Evolutionary conservation across 225 moss, liverwort and hornwort genomes (phyloP), one percentile per base, ranked within the genome.

Genomic region (Neckera pumila): DNA sequence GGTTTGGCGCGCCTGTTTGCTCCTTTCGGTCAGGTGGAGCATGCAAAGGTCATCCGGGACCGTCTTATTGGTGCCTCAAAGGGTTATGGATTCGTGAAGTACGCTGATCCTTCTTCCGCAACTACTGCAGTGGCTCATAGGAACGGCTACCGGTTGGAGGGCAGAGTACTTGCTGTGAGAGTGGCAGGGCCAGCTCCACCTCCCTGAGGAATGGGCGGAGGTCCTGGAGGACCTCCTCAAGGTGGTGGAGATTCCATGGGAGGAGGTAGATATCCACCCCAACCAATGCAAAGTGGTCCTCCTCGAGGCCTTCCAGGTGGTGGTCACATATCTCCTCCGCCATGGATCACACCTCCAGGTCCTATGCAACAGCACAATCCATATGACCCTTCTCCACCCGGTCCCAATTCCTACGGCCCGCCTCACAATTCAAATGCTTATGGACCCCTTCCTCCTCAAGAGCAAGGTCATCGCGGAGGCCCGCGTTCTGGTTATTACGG

Each of bases 41-140:
- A 97, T 89, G 96, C 96, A 5, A 98, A 97, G 88, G 97, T 98
- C 33, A 97, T 98, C 70, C 88, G 95, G 66, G 98, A 98, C 85
- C 94, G 98, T 58, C 89, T 98, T 34, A 96, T 93, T 83, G 97
- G 98, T 87, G 91, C 93, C 42, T 95, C 97, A 70, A 98, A 97
- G 91, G 98, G 98, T 65, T 98, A 98, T 91, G 98, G 97, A 71
- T 98, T 98, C 82, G 98, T 98, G 61, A 98, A 97, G 86, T 98
- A 95, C 84, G 83, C 93, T 26, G 97, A 98, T 90, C 92, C 96
- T 64, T 80, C 96, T 62, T 95, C 95, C 90, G 97, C 98, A 80
- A 95, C 93, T 81, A 94, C 95, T 89, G 98, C 97, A 78, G 97
- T 98, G 38, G 86, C 91, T 63, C 96, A 98, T 26, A 96, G 95